Percentiles rank a stretch among this genome's conserved stretches.
Evolutionary conservation across 2,329 filamentous ascomycete species (phyloP).

Genomic region (Colletotrichum echinochloae): DNA sequence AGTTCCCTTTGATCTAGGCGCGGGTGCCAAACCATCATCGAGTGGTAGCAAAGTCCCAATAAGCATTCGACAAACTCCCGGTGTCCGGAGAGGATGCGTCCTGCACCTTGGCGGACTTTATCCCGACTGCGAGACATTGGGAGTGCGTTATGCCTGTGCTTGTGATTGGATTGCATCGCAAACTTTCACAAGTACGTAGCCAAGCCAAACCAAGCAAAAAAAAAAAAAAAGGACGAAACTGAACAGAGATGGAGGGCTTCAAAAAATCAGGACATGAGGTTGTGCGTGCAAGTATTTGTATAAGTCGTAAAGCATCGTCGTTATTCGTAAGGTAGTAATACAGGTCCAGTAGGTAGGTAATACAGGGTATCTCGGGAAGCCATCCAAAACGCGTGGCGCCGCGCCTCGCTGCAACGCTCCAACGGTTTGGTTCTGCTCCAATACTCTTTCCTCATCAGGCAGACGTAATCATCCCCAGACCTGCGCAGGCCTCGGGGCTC

Average conservation of each 20-base stretch:
- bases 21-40: too few relatives aligned
- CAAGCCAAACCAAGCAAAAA: too few relatives aligned
- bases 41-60: too few relatives aligned
- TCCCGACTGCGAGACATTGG: too few relatives aligned
- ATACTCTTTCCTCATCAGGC: neutral
- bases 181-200: neutral
- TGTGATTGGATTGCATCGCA: too few relatives aligned
- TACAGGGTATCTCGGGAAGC: slow-evolving; percentile 36
- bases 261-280: neutral
- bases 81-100: too few relatives aligned
- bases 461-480: slow-evolving; percentile 22
- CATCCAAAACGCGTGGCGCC: neutral
- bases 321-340: slow-evolving; percentile 32
- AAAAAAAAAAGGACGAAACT: neutral
- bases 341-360: slow-evolving; percentile 23
- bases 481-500: slow-evolving; percentile 19
- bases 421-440: neutral
- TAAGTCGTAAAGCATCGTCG: slow-evolving; percentile 31
- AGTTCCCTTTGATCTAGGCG: too few relatives aligned
- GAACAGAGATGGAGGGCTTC: neutral
- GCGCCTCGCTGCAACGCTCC: neutral
- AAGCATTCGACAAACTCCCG: too few relatives aligned
- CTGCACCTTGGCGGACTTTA: too few relatives aligned
- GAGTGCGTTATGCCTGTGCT: too few relatives aligned
- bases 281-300: neutral